Conservation (phyloP, 371 early-diverging fungal genomes). For the Mucor plumbeus region DNA sequence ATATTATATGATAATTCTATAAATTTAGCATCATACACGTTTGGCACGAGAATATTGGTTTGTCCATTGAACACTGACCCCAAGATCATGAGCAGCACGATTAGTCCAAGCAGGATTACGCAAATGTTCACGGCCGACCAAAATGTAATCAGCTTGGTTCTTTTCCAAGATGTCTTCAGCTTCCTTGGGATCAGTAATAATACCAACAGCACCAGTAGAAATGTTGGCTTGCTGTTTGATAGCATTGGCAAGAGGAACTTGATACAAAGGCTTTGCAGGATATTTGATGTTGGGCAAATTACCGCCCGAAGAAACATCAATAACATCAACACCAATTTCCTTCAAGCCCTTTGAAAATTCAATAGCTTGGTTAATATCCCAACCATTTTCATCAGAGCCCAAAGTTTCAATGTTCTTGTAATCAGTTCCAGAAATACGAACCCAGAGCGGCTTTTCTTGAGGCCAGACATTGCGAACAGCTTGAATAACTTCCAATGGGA, state of each 20-base stretch:
- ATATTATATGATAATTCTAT: too few species aligned
- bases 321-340: constrained; percentile 73
- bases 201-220: constrained; percentile 75
- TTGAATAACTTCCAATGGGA: constrained; percentile 64
- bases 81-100: constrained; percentile 22
- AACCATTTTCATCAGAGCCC: constrained; percentile 44
- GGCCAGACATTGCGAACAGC: constrained; percentile 79
- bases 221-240: constrained; percentile 69
- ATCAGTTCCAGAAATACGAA: constrained; percentile 80
- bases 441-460: constrained; percentile 76
- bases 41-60: constrained; percentile 25
- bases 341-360: constrained; percentile 59
- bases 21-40: background rate
- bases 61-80: constrained; percentile 17
- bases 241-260: constrained; percentile 61
- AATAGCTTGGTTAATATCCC: constrained; percentile 73
- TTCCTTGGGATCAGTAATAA: constrained; percentile 67
- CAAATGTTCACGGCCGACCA: constrained; percentile 79
- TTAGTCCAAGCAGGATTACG: constrained; percentile 67
- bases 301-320: constrained; percentile 78
- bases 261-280: constrained; percentile 62
- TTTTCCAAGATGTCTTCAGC: constrained; percentile 72
- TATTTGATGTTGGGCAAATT: constrained; percentile 58
- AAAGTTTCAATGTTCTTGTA: constrained; percentile 44
- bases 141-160: constrained; percentile 76